Evolutionary conservation across 345 rosid genomes (phyloP), one percentile per base, ranked within the genome.

Genomic region (Odontarrhena argentea): DNA sequence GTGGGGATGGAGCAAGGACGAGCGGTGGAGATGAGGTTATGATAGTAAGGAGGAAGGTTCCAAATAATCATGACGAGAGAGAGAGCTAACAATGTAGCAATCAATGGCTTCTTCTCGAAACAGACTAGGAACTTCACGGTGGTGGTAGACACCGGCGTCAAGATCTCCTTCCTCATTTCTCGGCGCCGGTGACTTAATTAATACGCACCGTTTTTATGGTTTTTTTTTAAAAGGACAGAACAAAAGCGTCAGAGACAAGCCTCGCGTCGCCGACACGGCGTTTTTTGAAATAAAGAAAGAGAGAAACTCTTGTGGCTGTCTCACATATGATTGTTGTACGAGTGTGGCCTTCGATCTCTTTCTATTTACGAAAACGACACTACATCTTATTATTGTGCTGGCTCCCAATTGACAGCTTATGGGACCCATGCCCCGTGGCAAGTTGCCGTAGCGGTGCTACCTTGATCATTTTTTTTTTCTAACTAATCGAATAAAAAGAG

Each of bases 41-140:
- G 90, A 70, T 84, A 83, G 77, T 84, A 87, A 53, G 94, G 85
- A 75, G 94, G 90, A 50, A 83, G 86, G 76, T 83, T 84, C 90
- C 90, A 86, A 69, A 90, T 54, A 54, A 86, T 86, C 84, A 90
- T 65, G 30, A 85, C 80, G 12, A 85, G 80, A 2, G 96, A 82
- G 55, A 89, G 83, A 24, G 86, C 83, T 3, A 85, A 58, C n/a
- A 85, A 77, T 63, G 96, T 76, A 49, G 89, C 91, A 6, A 85
- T 53, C 28, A 89, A 49, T 14, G 83, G 87, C 72, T 81, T 89
- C 15, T 85, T 82, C 68, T 89, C 96, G 75, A 86, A 83, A 57
- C 78, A 83, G 34, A 59, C 35, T 57, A 74, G 61, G 44, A 83
- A 67, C 54, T 65, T 84, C 5, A 71, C 76, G 5, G 75, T 62